These are phyloP conservation scores for Coix lacrymajobi DNA, from an alignment of 176 grass and related monocot genomes.

Conservation along the genomic window DNA sequence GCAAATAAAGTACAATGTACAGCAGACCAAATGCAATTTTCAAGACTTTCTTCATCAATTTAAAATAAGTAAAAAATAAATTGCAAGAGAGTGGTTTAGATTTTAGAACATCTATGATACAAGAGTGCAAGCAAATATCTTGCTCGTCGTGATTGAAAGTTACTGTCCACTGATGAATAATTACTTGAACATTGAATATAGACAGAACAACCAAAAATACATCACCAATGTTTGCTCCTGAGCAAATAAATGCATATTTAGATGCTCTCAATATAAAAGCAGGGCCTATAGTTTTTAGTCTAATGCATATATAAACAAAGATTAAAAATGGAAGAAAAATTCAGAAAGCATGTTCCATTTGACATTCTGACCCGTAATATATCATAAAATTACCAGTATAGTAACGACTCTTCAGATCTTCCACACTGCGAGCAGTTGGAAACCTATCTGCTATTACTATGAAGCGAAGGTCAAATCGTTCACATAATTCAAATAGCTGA, in stretches of 20 bases:
- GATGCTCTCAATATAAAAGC: neutral
- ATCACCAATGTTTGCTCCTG: neutral
- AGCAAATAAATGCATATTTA: conserved; percentile 4
- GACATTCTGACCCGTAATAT: conserved; percentile 25
- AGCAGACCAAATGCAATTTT: neutral
- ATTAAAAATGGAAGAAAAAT: neutral
- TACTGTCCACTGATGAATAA: neutral
- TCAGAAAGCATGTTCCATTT: neutral
- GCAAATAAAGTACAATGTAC: neutral
- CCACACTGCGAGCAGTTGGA: conserved; percentile 58
- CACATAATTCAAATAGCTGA: conserved; percentile 78
- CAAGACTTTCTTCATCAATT: neutral
- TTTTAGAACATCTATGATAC: conserved; percentile 16
- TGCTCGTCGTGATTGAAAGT: neutral
- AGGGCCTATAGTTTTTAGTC: neutral
- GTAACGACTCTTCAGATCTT: conserved; percentile 92
- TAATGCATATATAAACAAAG: neutral
- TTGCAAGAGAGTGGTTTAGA: neutral
- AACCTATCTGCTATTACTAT: conserved; percentile 92
- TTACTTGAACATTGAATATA: conserved; percentile 15
- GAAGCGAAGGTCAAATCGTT: conserved; percentile 93
- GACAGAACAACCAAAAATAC: neutral
- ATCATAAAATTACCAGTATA: conserved; percentile 72
- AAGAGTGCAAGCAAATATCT: neutral
- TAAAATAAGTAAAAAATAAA: neutral